These are phyloP conservation scores for Turnera subulata DNA, from an alignment of 345 rosid species.

Conservation along the genomic window DNA sequence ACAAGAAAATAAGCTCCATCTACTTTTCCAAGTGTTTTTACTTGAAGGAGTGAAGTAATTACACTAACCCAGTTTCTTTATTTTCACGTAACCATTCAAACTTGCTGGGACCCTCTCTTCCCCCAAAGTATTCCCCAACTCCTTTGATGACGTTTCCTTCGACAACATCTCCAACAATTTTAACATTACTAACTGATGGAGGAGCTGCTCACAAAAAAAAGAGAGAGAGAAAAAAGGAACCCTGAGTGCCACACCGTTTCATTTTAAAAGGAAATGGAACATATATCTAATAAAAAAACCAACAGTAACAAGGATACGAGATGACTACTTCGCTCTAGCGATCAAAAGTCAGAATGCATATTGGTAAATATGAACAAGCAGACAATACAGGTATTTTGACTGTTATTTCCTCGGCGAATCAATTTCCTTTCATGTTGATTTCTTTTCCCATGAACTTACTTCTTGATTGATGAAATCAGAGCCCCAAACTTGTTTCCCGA, in stretches of 20 bases:
- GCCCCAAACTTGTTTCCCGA: no score
- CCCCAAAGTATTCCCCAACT: conserved; percentile 89
- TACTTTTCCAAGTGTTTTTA: conserved; percentile 1
- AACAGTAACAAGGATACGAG: no score
- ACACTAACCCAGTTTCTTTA: conserved; percentile 71
- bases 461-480: no score
- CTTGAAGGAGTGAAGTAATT: background rate
- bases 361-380: no score
- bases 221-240: background rate
- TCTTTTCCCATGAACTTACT: no score
- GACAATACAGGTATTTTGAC: no score
- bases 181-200: conserved; percentile 77
- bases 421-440: no score
- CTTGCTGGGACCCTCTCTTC: conserved; percentile 97
- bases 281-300: no score
- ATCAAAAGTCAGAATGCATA: no score
- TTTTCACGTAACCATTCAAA: conserved; percentile 84
- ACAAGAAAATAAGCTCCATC: conserved; percentile 1
- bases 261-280: background rate
- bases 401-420: no score
- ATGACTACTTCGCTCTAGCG: no score
- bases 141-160: conserved; percentile 80
- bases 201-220: conserved; percentile 49
- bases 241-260: background rate
- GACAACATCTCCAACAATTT: conserved; percentile 69